Evolutionary conservation across 352 stramenopile species (phyloP), one percentile per base, ranked within the genome.

Genomic region (Thalassiosira hispida): DNA sequence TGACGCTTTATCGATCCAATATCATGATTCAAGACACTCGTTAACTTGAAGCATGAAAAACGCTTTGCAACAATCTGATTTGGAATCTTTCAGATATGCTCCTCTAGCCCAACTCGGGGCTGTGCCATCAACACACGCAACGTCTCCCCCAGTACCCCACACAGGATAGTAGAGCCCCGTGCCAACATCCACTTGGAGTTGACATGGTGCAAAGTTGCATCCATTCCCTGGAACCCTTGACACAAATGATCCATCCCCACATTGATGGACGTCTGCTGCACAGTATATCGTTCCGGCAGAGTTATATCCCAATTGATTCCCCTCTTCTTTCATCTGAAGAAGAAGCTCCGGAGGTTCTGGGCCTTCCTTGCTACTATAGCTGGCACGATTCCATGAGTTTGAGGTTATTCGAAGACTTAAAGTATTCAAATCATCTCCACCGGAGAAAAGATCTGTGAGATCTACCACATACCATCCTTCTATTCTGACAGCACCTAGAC

Each of bases 1-100:
- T n/a, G n/a, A n/a, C n/a, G n/a, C n/a, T n/a, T n/a, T n/a, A n/a
- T n/a, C n/a, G n/a, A n/a, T n/a, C n/a, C n/a, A n/a, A 61, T 7
- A 59, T 81, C 27, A 71, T 71, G 51, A 33, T 14, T 14, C 46
- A 38, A 86, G 38, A 53, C 78, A 86, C 46, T 81, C 62, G 25
- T 75, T 22, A 16, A 73, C 73, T 59, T 79, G 53, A n/a, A 86
- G 62, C 22, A 71, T 69, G 12, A 77, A 86, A 49, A 74, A 86
- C 40, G 72, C 18, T 46, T 77, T 38, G 33, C 78, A 86, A 31
- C 78, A 86, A 38, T 75, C 71, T 23, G 29, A 35, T 49, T 79
- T 86, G 4, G 66, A 73, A 25, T 82, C 57, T 44, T 86, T 86
- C 0, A 86, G 47, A 25, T 86, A 86, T 1, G 62, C 65, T 40